Conservation (phyloP, 2,329 filamentous ascomycete genomes). For the Paraphoma sp. region DNA sequence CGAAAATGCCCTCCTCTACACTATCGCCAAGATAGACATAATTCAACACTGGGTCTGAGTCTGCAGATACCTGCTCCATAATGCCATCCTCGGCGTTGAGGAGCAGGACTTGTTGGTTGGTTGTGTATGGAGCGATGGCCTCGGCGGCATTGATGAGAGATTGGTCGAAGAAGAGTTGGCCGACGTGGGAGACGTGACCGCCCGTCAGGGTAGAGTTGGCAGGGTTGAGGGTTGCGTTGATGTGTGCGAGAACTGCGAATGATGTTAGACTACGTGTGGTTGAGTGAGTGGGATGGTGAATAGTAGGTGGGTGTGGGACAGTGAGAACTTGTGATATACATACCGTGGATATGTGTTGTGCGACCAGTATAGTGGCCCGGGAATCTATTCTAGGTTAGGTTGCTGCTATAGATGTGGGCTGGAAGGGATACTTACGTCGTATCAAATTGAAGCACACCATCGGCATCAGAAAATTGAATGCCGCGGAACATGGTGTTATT, state of each 20-base stretch:
- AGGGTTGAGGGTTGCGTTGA: background rate
- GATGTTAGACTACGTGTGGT: background rate
- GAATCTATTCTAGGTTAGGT: background rate
- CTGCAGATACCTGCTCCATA: background rate
- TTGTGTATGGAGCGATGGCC: background rate
- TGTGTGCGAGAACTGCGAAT: background rate
- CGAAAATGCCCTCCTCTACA: background rate
- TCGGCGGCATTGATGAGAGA: background rate
- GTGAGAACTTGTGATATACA: background rate
- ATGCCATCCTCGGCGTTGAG: background rate
- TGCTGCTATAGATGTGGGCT: too few relatives aligned
- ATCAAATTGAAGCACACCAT: background rate
- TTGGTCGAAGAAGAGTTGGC: background rate
- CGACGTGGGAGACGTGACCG: background rate
- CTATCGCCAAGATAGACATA: background rate
- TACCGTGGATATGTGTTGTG: background rate
- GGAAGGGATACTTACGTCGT: background rate
- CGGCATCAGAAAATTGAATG: background rate
- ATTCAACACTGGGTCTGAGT: background rate
- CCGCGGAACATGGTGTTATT: background rate
- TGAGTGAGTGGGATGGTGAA: background rate
- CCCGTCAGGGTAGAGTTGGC: constrained; percentile 5
- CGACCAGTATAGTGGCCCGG: background rate
- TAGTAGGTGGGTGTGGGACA: too few relatives aligned
- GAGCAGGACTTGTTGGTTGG: background rate